Percentiles rank a stretch among this genome's conserved stretches.
Conservation (phyloP, 2,329 filamentous ascomycete genomes). For the Juglanconis juglandina region DNA sequence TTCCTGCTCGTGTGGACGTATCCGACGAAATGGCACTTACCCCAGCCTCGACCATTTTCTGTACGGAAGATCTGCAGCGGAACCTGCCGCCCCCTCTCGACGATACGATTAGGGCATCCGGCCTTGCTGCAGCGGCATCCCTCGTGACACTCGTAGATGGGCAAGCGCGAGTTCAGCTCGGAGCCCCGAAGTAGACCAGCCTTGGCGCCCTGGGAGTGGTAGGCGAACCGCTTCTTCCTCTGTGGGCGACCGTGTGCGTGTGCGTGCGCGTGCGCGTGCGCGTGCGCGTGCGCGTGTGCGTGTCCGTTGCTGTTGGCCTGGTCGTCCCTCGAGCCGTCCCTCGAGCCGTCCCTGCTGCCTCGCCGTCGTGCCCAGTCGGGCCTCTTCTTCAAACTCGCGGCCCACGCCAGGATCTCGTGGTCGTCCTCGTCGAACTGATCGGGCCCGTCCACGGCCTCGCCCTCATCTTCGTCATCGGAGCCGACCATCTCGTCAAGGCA, state of each 20-base stretch:
- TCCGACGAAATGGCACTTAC: slow-evolving; percentile 35
- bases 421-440: slow-evolving; percentile 32
- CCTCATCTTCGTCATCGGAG: slow-evolving; percentile 56
- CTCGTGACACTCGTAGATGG: slow-evolving; percentile 78
- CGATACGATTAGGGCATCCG: slow-evolving; percentile 69
- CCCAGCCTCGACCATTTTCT: slow-evolving; percentile 67
- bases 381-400: slow-evolving; percentile 15
- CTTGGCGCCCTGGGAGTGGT: slow-evolving; percentile 53
- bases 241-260: not conserved
- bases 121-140: slow-evolving; percentile 60
- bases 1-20: not conserved
- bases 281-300: not conserved
- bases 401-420: slow-evolving; percentile 20
- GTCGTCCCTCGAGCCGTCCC: not conserved
- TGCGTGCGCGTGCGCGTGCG: not conserved
- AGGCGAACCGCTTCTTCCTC: slow-evolving; percentile 53
- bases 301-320: too few species aligned
- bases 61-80: slow-evolving; percentile 77
- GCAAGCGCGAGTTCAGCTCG: slow-evolving; percentile 50
- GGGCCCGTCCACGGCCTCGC: slow-evolving; percentile 43
- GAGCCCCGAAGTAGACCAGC: slow-evolving; percentile 50
- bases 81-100: slow-evolving; percentile 69
- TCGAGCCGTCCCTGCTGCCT: slow-evolving; percentile 5
- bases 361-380: slow-evolving; percentile 10
- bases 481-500: slow-evolving; percentile 57